These are phyloP conservation scores for Taiwanofungus camphoratus DNA, from an alignment of 1,284 basidiomycete genomes.

Conservation along the genomic window DNA sequence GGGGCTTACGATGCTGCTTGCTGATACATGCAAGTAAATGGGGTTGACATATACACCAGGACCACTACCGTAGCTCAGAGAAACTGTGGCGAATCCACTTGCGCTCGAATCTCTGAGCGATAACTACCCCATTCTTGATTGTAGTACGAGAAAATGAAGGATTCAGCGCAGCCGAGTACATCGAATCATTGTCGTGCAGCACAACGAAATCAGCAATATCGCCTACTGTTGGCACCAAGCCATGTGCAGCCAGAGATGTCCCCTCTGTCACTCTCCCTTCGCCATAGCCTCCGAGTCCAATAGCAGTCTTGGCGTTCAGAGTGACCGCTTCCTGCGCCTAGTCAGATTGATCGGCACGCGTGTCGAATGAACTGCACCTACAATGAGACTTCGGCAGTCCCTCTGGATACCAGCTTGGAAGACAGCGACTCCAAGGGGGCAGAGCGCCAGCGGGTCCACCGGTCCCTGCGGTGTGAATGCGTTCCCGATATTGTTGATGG, in stretches of 20 bases:
- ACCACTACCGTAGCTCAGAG: too few species aligned
- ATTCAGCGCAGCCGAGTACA: conserved; percentile 43
- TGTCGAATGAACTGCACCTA: too few species aligned
- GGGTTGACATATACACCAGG: too few species aligned
- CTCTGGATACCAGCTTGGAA: conserved; percentile 49
- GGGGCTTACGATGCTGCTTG: too few species aligned
- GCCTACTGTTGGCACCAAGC: conserved; percentile 24
- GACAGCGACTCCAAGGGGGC: conserved; percentile 51
- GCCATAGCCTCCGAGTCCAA: too few species aligned
- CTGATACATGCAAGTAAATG: too few species aligned
- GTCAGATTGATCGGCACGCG: too few species aligned
- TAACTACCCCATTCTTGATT: conserved; percentile 30
- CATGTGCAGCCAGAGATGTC: conserved; percentile 1
- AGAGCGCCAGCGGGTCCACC: conserved; percentile 52
- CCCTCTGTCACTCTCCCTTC: too few species aligned
- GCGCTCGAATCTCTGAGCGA: conserved; percentile 18
- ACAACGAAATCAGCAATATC: conserved; percentile 56
- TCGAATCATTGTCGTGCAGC: conserved; percentile 41
- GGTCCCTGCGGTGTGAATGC: conserved; percentile 64
- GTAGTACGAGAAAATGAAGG: conserved; percentile 41
- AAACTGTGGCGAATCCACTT: conserved; percentile 17
- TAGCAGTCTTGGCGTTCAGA: conserved; percentile 28
- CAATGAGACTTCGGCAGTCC: conserved; percentile 43
- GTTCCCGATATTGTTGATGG: conserved; percentile 61
- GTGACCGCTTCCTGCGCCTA: conserved; percentile 24